Evolutionary conservation across 257 asterid genomes (phyloP).

Genomic region (Przewalskia tangutica): DNA sequence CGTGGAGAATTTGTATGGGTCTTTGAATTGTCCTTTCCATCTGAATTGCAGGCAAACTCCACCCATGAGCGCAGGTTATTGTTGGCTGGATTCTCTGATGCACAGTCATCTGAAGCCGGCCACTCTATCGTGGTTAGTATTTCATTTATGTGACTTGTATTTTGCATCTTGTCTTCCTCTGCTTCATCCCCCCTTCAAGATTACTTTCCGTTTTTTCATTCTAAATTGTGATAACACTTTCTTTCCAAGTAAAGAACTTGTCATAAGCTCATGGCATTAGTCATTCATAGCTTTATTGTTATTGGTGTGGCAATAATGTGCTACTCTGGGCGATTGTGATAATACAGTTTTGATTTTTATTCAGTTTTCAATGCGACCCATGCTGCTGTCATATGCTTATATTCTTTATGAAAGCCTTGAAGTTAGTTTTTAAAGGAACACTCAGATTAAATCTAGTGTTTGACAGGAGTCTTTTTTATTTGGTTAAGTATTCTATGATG

Average conservation of each 20-base stretch:
- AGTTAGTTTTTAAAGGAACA: background rate
- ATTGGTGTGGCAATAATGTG: background rate
- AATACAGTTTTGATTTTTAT: background rate
- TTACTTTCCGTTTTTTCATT: background rate
- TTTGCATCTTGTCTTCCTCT: background rate
- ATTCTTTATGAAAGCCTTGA: background rate
- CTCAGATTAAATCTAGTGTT: background rate
- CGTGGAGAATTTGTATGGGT: background rate
- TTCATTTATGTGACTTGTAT: background rate
- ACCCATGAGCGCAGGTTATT: conserved; percentile 62
- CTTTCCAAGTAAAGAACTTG: background rate
- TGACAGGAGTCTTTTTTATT: background rate
- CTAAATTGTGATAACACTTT: background rate
- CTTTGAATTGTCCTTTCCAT: conserved; percentile 1
- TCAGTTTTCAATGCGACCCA: background rate
- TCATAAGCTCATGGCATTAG: background rate
- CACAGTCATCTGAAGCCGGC: conserved; percentile 34
- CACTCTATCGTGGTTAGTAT: conserved; percentile 54
- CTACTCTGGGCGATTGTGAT: background rate
- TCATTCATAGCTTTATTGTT: background rate
- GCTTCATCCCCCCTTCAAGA: background rate
- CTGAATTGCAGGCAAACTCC: conserved; percentile 38
- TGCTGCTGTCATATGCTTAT: background rate
- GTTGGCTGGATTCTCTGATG: conserved; percentile 72
- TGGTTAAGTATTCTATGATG: background rate